Evolutionary conservation across 2,329 filamentous ascomycete genomes (phyloP).

Genomic region (Xylariaceae sp.): DNA sequence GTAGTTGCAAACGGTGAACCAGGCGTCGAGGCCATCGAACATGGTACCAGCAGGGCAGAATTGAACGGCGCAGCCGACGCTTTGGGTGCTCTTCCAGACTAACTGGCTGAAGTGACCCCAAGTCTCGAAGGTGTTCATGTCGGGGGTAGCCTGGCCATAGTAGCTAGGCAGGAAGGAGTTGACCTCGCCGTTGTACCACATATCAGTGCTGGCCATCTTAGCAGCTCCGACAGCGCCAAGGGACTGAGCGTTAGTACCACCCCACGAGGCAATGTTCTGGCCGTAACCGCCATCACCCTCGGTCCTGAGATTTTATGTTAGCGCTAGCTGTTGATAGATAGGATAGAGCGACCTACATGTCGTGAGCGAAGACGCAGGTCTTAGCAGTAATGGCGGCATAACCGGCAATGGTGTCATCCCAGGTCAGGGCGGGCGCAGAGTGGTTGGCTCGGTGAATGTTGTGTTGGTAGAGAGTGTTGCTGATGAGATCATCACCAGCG

Average conservation of each 20-base stretch:
- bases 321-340: conserved; percentile 6
- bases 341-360: conserved; percentile 58
- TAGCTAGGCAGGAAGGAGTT: conserved; percentile 47
- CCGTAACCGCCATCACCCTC: conserved; percentile 67
- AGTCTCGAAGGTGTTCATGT: conserved; percentile 56
- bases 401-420: conserved; percentile 59
- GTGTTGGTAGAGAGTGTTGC: conserved; percentile 64
- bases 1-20: conserved; percentile 90
- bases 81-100: conserved; percentile 61
- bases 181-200: conserved; percentile 87
- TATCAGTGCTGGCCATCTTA: conserved; percentile 66
- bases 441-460: conserved; percentile 85
- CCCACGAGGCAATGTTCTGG: conserved; percentile 80
- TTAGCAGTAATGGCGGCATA: conserved; percentile 63
- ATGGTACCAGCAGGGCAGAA: conserved; percentile 52
- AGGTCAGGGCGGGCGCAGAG: conserved; percentile 61
- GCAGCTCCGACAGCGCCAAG: conserved; percentile 54
- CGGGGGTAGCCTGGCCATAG: conserved; percentile 59
- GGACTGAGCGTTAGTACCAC: conserved; percentile 35
- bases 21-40: conserved; percentile 47
- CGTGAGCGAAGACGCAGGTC: conserved; percentile 69
- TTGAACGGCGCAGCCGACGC: conserved; percentile 60
- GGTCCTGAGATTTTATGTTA: conserved; percentile 42
- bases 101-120: conserved; percentile 78
- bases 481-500: conserved; percentile 32